Evolutionary conservation across 2,329 filamentous ascomycete species (phyloP).

Genomic region (Penicillium sclerotiorum): DNA sequence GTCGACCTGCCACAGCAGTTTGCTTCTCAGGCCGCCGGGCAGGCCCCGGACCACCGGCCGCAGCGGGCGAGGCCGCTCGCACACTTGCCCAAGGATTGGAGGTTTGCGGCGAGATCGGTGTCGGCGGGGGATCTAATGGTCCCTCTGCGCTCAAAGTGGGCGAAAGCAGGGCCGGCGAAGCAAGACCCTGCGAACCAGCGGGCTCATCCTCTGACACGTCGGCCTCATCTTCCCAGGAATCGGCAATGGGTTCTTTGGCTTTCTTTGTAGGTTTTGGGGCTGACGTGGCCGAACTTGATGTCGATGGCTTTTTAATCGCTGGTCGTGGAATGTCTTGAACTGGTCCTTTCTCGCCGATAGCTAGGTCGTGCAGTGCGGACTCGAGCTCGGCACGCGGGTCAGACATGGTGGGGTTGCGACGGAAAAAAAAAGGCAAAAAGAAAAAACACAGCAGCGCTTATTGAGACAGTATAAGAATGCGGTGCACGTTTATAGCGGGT

Average conservation of each 20-base stretch:
- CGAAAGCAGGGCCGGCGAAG: conserved; percentile 32
- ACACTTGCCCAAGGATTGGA: conserved; percentile 24
- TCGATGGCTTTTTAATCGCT: conserved; percentile 7
- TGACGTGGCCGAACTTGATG: conserved; percentile 1
- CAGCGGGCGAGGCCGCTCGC: conserved; percentile 11
- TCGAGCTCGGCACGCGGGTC: conserved; percentile 32
- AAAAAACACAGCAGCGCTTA: background rate
- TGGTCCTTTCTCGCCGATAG: conserved; percentile 33
- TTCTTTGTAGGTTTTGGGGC: conserved; percentile 20
- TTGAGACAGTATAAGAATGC: background rate
- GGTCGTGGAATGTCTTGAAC: conserved; percentile 32
- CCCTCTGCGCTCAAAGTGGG: conserved; percentile 33
- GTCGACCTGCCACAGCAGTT: conserved; percentile 81
- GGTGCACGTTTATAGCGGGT: background rate
- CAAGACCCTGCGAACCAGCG: conserved; percentile 3
- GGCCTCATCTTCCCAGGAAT: conserved; percentile 78
- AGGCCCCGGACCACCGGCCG: conserved; percentile 16
- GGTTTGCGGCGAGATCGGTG: conserved; percentile 61
- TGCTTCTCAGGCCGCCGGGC: conserved; percentile 78
- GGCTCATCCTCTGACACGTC: conserved; percentile 46
- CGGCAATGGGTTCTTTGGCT: conserved; percentile 54
- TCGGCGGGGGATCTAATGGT: conserved; percentile 64
- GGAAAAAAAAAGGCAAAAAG: background rate
- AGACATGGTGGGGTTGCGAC: conserved; percentile 21
- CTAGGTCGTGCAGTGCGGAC: conserved; percentile 34